These are phyloP conservation scores for Takashimella koratensis DNA, from an alignment of 1,284 basidiomycete species.

Conservation along the genomic window DNA sequence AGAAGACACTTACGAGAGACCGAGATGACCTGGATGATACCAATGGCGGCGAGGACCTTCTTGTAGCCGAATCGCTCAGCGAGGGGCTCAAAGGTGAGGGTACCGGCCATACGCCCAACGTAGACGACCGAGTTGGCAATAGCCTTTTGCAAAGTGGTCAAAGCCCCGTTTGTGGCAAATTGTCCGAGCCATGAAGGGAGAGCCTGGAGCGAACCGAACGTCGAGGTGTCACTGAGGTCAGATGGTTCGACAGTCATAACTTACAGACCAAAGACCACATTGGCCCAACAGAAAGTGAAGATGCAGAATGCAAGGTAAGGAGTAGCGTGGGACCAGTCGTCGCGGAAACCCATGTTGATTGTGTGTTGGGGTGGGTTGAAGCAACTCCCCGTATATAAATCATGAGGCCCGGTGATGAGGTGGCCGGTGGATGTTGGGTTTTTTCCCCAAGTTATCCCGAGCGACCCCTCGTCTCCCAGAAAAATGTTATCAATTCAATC, in stretches of 20 bases:
- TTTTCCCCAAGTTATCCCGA: too few species aligned
- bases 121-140: slow-evolving; percentile 9
- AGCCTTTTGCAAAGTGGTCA: slow-evolving; percentile 1
- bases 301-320: slow-evolving; percentile 7
- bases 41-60: too few species aligned
- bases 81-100: slow-evolving; percentile 6
- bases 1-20: slow-evolving; percentile 8
- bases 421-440: too few species aligned
- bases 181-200: slow-evolving; percentile 7
- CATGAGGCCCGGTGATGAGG: too few species aligned
- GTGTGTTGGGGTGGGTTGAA: too few species aligned
- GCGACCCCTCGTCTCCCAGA: too few species aligned
- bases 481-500: too few species aligned
- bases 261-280: slow-evolving; percentile 11
- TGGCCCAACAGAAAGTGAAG: slow-evolving; percentile 6
- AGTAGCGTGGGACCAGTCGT: slow-evolving; percentile 11
- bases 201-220: slow-evolving; percentile 11
- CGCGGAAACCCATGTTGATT: too few species aligned
- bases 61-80: slow-evolving; percentile 5
- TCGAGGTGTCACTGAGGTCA: slow-evolving; percentile 6
- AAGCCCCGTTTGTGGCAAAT: background rate
- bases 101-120: slow-evolving; percentile 4
- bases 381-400: too few species aligned
- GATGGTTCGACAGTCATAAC: background rate
- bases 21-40: slow-evolving; percentile 15